phyloP scores from a whole-genome alignment of 805 yeast species.

The Debaryomyces tyrocola region DNA sequence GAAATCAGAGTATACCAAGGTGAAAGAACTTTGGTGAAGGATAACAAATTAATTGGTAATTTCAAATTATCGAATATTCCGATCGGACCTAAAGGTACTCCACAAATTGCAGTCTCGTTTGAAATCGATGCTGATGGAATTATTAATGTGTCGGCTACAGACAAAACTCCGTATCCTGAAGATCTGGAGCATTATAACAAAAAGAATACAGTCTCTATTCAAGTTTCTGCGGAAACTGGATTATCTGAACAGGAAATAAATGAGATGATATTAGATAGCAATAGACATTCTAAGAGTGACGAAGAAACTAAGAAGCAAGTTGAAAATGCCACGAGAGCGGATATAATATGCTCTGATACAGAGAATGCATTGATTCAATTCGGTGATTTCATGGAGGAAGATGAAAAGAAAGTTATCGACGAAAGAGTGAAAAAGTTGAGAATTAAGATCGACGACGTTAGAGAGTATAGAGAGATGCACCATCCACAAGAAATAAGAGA shows the following conservation, averaged over 20 bases:
- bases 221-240: conserved; percentile 70
- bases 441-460: conserved; percentile 31
- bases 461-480: conserved; percentile 29
- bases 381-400: conserved; percentile 44
- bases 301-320: conserved; percentile 57
- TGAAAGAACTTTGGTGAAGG: conserved; percentile 75
- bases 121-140: conserved; percentile 83
- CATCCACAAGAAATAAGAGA: conserved; percentile 31
- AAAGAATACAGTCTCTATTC: conserved; percentile 56
- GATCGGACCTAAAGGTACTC: conserved; percentile 74
- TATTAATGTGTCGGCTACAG: conserved; percentile 57
- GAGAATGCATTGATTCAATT: conserved; percentile 82
- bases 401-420: conserved; percentile 42
- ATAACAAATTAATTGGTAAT: conserved; percentile 74
- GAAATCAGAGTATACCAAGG: conserved; percentile 80
- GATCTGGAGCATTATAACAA: conserved; percentile 40
- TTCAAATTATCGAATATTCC: conserved; percentile 73
- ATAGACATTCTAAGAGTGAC: conserved; percentile 59
- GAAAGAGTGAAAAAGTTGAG: conserved; percentile 20
- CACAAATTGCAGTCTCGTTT: conserved; percentile 75
- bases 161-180: conserved; percentile 44
- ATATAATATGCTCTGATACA: conserved; percentile 80
- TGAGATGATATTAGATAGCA: conserved; percentile 64
- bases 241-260: conserved; percentile 68
- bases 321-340: conserved; percentile 77